These are phyloP conservation scores for Wolfiporia cocos DNA, from an alignment of 1,284 basidiomycete species.

Conservation along the genomic window DNA sequence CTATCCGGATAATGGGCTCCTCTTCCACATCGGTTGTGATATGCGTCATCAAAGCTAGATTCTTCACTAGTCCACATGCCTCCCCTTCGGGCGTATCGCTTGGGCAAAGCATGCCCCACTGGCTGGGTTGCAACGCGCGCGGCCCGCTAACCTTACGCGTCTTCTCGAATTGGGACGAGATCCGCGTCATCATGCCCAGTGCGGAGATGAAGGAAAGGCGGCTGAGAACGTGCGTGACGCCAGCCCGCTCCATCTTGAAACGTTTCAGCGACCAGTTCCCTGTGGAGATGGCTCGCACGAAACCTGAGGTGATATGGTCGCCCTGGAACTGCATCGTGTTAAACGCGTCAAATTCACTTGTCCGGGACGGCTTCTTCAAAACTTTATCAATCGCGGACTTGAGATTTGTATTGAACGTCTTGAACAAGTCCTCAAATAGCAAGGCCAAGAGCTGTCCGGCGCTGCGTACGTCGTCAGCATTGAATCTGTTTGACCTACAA, in stretches of 20 bases:
- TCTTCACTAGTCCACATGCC: conserved; percentile 98
- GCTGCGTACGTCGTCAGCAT: conserved; percentile 39
- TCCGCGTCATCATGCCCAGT: conserved; percentile 99
- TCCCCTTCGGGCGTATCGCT: conserved; percentile 99
- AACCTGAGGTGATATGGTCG: conserved; percentile 94
- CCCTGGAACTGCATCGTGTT: conserved; percentile 92
- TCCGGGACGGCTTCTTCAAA: conserved; percentile 93
- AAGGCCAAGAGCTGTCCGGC: conserved; percentile 95
- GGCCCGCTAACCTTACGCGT: conserved; percentile 98
- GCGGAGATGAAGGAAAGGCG: conserved; percentile 96
- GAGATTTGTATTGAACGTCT: conserved; percentile 96
- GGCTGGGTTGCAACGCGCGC: conserved; percentile 93
- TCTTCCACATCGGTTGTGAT: conserved; percentile 99
- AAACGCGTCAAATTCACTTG: conserved; percentile 93
- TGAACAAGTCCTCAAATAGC: conserved; percentile 98
- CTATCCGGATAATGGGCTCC: conserved; percentile 85
- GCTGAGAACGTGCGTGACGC: conserved; percentile 97
- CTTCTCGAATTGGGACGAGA: conserved; percentile 99
- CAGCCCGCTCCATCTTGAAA: conserved; percentile 99
- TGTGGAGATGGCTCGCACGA: conserved; percentile 97
- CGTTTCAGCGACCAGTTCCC: conserved; percentile 99
- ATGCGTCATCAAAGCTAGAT: conserved; percentile 98
- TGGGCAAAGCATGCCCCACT: conserved; percentile 99
- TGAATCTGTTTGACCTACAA: too few species aligned
- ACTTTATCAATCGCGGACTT: conserved; percentile 98